A percentile compares a stretch with the other conserved stretches of the same genome.
Evolutionary conservation across 2,329 filamentous ascomycete species (phyloP).

Genomic region (Helotiales sp.): DNA sequence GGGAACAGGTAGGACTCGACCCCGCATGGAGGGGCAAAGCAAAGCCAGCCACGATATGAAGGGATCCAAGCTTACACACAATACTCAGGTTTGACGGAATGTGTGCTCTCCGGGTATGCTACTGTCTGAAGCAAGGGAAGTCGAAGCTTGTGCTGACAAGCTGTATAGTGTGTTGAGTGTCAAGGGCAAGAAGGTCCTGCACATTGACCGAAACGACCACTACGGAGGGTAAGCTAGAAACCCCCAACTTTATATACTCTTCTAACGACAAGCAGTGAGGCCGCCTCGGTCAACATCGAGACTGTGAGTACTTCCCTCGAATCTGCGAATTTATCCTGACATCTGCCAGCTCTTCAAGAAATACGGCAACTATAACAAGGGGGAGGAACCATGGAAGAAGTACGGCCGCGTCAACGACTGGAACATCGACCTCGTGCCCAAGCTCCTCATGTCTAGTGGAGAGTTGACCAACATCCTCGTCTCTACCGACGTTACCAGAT

Average conservation of each 20-base stretch:
- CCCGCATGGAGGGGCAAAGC: slow-evolving; percentile 45
- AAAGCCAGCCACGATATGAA: slow-evolving; percentile 17
- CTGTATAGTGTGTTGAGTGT: slow-evolving; percentile 83
- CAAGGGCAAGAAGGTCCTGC: slow-evolving; percentile 98
- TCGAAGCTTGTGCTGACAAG: slow-evolving; percentile 31
- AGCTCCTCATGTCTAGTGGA: slow-evolving; percentile 98
- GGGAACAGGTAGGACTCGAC: slow-evolving; percentile 78
- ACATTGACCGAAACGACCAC: slow-evolving; percentile 98
- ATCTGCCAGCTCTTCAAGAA: slow-evolving; percentile 85
- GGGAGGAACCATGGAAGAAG: slow-evolving; percentile 96
- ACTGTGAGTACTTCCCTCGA: slow-evolving; percentile 61
- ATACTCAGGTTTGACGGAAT: slow-evolving; percentile 86
- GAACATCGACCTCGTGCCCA: slow-evolving; percentile 99
- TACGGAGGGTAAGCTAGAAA: slow-evolving; percentile 78
- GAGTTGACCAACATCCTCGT: slow-evolving; percentile 98
- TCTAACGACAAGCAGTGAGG: slow-evolving; percentile 67
- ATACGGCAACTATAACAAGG: slow-evolving; percentile 80
- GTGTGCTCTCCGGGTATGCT: slow-evolving; percentile 92
- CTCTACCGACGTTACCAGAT: slow-evolving; percentile 88
- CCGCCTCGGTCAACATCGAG: slow-evolving; percentile 96
- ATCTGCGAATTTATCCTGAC: slow-evolving; percentile 43
- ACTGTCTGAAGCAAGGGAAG: background rate
- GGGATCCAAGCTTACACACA: slow-evolving; percentile 33
- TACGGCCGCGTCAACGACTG: slow-evolving; percentile 97
- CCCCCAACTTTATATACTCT: background rate